Percentiles rank a stretch among this genome's conserved stretches.
These are phyloP conservation scores for Plectosphaerella sp. DNA, from an alignment of 2,329 filamentous ascomycete species.

Conservation along the genomic window DNA sequence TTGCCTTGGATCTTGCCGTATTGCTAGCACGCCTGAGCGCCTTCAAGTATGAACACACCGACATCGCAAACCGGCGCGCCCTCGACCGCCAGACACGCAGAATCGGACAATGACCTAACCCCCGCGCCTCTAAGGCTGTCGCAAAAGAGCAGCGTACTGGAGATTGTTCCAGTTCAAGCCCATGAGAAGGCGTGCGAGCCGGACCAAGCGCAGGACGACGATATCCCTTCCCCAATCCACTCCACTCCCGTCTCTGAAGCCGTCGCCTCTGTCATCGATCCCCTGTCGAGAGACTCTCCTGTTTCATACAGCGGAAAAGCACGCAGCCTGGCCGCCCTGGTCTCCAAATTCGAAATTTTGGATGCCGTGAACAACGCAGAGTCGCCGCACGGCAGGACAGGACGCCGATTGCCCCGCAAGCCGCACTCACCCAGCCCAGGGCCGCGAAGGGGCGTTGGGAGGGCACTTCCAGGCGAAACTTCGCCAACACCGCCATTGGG, in stretches of 20 bases:
- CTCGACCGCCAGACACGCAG: too few relatives aligned
- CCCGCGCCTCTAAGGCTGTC: not conserved
- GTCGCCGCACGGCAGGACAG: not conserved
- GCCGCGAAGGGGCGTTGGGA: too few relatives aligned
- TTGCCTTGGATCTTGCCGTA: too few relatives aligned
- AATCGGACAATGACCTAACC: too few relatives aligned
- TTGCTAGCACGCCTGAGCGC: too few relatives aligned
- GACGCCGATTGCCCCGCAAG: too few relatives aligned
- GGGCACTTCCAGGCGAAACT: too few relatives aligned
- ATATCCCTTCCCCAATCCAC: not conserved
- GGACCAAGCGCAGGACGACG: not conserved
- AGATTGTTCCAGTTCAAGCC: not conserved
- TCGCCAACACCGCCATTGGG: too few relatives aligned
- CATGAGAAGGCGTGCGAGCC: not conserved
- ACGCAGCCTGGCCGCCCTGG: conserved; percentile 4
- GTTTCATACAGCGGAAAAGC: not conserved
- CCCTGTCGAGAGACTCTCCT: not conserved
- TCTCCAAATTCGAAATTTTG: conserved; percentile 7
- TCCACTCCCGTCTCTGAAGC: not conserved
- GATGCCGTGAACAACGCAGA: conserved; percentile 1
- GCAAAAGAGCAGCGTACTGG: not conserved
- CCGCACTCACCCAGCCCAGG: too few relatives aligned
- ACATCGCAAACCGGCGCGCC: too few relatives aligned
- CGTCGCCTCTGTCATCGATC: not conserved
- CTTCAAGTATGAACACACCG: too few relatives aligned